These are phyloP conservation scores for Globomyces pollinis-pini DNA, from an alignment of 192 early-diverging fungal species.

Conservation along the genomic window DNA sequence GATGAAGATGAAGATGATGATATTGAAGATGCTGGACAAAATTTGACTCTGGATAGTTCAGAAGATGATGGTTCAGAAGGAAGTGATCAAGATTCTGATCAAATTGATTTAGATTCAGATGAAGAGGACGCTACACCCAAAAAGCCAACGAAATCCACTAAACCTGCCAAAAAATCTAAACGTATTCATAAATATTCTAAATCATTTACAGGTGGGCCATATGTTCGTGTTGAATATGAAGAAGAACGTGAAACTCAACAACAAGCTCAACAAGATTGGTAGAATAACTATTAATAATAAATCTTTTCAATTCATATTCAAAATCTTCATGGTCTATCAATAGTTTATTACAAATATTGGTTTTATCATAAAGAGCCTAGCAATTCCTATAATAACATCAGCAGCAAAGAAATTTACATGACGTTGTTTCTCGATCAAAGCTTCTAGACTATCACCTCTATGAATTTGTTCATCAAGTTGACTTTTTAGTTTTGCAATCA, in stretches of 20 bases:
- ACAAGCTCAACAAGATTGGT: slow-evolving; percentile 6
- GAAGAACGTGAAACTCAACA: slow-evolving; percentile 14
- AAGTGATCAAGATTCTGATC: slow-evolving; percentile 2
- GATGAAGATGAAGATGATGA: slow-evolving; percentile 29
- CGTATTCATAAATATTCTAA: not conserved
- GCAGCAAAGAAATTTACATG: too few species aligned
- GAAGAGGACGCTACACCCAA: slow-evolving; percentile 5
- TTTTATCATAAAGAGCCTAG: slow-evolving; percentile 12
- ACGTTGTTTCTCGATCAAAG: slow-evolving; percentile 44
- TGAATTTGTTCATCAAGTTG: slow-evolving; percentile 35
- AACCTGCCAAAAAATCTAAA: not conserved
- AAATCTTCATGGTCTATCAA: too few species aligned
- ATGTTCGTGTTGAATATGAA: slow-evolving; percentile 32
- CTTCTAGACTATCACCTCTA: slow-evolving; percentile 31
- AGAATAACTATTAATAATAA: not conserved
- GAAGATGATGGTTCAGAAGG: slow-evolving; percentile 7
- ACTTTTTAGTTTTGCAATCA: slow-evolving; percentile 21
- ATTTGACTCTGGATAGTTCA: too few species aligned
- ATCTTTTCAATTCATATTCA: not conserved
- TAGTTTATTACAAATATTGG: too few species aligned
- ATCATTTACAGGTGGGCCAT: not conserved
- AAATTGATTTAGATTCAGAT: slow-evolving; percentile 3
- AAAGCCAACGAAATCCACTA: slow-evolving; percentile 19
- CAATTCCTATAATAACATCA: too few species aligned
- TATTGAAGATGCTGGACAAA: slow-evolving; percentile 11